These are phyloP conservation scores for Luvunga scandens DNA, from an alignment of 345 rosid genomes.

Conservation along the genomic window DNA sequence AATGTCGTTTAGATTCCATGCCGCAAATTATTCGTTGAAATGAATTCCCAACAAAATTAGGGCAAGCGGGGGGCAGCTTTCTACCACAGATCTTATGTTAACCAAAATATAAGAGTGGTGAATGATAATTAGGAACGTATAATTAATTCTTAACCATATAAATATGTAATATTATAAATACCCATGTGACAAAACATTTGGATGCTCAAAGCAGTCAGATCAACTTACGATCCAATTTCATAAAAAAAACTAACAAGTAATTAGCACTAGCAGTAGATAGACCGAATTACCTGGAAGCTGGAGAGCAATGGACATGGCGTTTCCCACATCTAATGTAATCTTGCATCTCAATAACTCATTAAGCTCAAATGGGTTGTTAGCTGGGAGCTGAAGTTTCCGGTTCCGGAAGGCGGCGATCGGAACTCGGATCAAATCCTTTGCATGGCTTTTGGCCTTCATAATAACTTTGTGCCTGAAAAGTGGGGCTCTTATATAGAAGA, in stretches of 20 bases:
- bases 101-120: not conserved
- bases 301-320: conserved; percentile 60
- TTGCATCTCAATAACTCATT: conserved; percentile 53
- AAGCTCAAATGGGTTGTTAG: conserved; percentile 44
- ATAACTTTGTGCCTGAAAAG: conserved; percentile 66
- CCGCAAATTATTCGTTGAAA: not conserved
- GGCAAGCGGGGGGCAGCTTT: too few species aligned
- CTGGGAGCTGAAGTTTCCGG: conserved; percentile 45
- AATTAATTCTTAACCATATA: too few species aligned
- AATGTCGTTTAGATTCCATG: conserved; percentile 20
- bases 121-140: too few species aligned
- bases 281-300: conserved; percentile 49
- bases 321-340: conserved; percentile 55
- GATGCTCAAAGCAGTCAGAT: too few species aligned
- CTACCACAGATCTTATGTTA: too few species aligned
- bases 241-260: too few species aligned
- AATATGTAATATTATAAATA: too few species aligned
- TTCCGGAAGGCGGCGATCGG: conserved; percentile 54
- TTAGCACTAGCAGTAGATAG: not conserved
- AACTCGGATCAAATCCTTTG: conserved; percentile 54
- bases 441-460: conserved; percentile 47
- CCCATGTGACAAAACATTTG: too few species aligned
- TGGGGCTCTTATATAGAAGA: conserved; percentile 80
- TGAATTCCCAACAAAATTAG: not conserved
- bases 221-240: too few species aligned